These are phyloP conservation scores for Alternaria sp. DNA, from an alignment of 2,329 filamentous ascomycete species.

Conservation along the genomic window DNA sequence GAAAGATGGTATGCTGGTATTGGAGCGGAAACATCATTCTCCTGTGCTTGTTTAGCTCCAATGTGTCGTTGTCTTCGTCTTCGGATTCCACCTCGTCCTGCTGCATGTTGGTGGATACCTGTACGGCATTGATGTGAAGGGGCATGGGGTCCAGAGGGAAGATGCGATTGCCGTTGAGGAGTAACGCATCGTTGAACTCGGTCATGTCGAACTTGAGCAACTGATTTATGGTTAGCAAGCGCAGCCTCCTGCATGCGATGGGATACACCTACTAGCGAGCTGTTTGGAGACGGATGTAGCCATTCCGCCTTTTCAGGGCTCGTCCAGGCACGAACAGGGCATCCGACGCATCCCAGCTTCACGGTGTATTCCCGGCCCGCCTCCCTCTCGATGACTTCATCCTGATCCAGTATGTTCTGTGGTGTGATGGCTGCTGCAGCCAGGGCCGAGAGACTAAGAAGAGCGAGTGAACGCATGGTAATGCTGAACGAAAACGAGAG, in stretches of 20 bases:
- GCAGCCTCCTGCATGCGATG: no score
- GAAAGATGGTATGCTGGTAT: constrained; percentile 37
- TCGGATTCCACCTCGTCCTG: constrained; percentile 20
- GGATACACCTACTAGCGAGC: constrained; percentile 36
- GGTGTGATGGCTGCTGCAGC: constrained; percentile 11
- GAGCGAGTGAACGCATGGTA: constrained; percentile 26
- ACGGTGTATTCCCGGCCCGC: constrained; percentile 36
- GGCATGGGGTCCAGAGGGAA: constrained; percentile 35
- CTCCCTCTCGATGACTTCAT: constrained; percentile 13
- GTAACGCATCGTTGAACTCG: constrained; percentile 16
- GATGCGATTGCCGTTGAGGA: constrained; percentile 34
- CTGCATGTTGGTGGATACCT: constrained; percentile 29
- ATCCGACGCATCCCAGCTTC: constrained; percentile 40
- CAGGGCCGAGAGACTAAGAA: constrained; percentile 17
- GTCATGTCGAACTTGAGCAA: constrained; percentile 36
- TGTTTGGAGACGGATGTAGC: constrained; percentile 30
- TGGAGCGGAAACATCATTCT: constrained; percentile 31
- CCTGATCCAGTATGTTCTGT: neutral
- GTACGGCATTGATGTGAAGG: constrained; percentile 30
- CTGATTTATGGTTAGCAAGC: constrained; percentile 15
- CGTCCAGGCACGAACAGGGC: constrained; percentile 31
- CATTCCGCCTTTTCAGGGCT: constrained; percentile 14
- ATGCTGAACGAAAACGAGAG: neutral
- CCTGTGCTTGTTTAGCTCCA: constrained; percentile 18
- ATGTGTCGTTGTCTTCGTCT: constrained; percentile 8